Evolutionary conservation across 148 eudicot species (phyloP), one percentile per base, ranked within the genome.

Genomic region (Rheum nobile): DNA sequence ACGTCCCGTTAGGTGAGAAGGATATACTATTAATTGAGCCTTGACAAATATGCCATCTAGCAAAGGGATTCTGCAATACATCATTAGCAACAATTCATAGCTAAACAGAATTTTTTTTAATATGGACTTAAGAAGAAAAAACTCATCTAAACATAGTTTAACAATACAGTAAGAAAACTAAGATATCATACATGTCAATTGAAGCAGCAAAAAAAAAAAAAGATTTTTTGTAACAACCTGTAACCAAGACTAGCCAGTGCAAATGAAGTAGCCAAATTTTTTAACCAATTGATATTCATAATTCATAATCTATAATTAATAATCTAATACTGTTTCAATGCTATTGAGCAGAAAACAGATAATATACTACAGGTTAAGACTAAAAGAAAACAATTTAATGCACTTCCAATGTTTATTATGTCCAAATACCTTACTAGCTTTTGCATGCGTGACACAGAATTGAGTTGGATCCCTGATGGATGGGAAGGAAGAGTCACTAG

Each of bases 11-110:
- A 24, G 74, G 54, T 57, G 85, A 82, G 76, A 82, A 82, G 46
- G 80, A 79, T 39, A 79, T 77, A 52, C 78, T 71, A 37, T 82
- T 82, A 11, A 82, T 69, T 11, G 85, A 71, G 77, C 85, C 78
- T 74, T 79, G 82, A 78, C 85, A 82, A 42, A 82, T 71, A 75
- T 82, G 85, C 85, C 85, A 82, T 77, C 80, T 76, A 17, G 82
- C 82, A 67, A 79, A 72, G 44, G 82, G 82, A 74, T 82, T 82
- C 82, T 82, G 84, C 75, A 63, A n/a, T 21, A 52, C 59, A 52
- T 21, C 28, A 52, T 21, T 7, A 72, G 72, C 17, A 70, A 57
- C 32, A 48, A 57, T 21, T 55, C 71, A 72, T 38, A 14, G 29
- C 75, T 48, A 63, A 67, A 65, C 17, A 35, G 3, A 59, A 71